Percentiles rank a stretch among this genome's conserved stretches.
Evolutionary conservation across 768 basidiomycete genomes (phyloP).

Genomic region (Trametes maxima): DNA sequence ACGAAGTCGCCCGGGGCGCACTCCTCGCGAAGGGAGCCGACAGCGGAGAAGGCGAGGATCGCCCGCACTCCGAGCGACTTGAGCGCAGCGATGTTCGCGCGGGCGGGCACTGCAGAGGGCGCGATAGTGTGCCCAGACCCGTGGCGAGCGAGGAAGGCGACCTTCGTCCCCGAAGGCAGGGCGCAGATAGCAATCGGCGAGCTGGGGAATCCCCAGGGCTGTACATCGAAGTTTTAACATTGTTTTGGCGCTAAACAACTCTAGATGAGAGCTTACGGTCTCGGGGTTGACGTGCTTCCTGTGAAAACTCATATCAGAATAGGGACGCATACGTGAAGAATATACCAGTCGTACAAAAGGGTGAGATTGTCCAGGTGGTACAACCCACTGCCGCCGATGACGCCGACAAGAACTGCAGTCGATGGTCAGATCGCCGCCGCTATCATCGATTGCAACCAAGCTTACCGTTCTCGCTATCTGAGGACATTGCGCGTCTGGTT

Average conservation of each 20-base stretch:
- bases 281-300: slow-evolving; percentile 79
- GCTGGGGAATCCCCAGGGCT: slow-evolving; percentile 95
- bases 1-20: slow-evolving; percentile 88
- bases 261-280: slow-evolving; percentile 55
- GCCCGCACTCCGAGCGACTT: slow-evolving; percentile 89
- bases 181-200: slow-evolving; percentile 90
- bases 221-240: not conserved
- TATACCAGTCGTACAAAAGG: slow-evolving; percentile 63
- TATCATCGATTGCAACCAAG: not conserved
- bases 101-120: slow-evolving; percentile 79
- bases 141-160: slow-evolving; percentile 94
- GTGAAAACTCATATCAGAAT: not conserved
- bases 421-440: not conserved
- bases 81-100: slow-evolving; percentile 95
- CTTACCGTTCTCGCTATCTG: slow-evolving; percentile 6
- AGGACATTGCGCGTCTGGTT: not conserved
- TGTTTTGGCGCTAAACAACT: not conserved
- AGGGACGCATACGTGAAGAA: not conserved
- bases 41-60: slow-evolving; percentile 93
- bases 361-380: slow-evolving; percentile 94
- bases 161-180: slow-evolving; percentile 75
- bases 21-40: slow-evolving; percentile 93
- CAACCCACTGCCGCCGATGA: slow-evolving; percentile 90
- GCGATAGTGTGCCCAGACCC: slow-evolving; percentile 77
- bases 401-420: slow-evolving; percentile 71